Evolutionary conservation across 2,329 filamentous ascomycete genomes (phyloP).

Genomic region (Orbilia quercus): DNA sequence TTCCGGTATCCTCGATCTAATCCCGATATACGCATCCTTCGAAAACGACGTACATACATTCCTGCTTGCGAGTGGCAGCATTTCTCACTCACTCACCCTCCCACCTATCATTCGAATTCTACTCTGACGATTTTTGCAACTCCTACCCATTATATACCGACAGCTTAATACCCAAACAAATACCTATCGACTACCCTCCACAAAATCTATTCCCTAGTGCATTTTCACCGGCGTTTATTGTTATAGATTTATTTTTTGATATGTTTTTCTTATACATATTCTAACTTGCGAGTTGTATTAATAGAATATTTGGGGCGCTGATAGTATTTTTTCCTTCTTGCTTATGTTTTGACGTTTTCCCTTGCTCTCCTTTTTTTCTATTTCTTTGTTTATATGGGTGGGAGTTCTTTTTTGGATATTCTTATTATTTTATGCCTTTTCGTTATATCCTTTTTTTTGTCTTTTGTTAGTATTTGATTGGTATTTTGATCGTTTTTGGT

Average conservation of each 20-base stretch:
- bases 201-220: constrained; percentile 33
- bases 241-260: constrained; percentile 35
- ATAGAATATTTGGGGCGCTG: constrained; percentile 55
- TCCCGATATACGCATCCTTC: constrained; percentile 1
- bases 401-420: constrained; percentile 35
- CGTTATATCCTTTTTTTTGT: constrained; percentile 1
- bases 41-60: constrained; percentile 14
- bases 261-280: constrained; percentile 25
- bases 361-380: constrained; percentile 10
- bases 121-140: neutral
- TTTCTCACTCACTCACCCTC: constrained; percentile 13
- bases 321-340: constrained; percentile 16
- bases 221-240: constrained; percentile 45
- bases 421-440: constrained; percentile 1
- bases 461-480: neutral
- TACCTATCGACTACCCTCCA: constrained; percentile 4
- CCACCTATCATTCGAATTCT: constrained; percentile 14
- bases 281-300: constrained; percentile 40
- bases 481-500: neutral
- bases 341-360: constrained; percentile 18
- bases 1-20: constrained; percentile 4
- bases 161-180: constrained; percentile 9
- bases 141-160: constrained; percentile 5
- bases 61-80: constrained; percentile 6
- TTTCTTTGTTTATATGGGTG: constrained; percentile 20